Evolutionary conservation across 305 asterid genomes (phyloP).

Genomic region (Fraxinus nigra): DNA sequence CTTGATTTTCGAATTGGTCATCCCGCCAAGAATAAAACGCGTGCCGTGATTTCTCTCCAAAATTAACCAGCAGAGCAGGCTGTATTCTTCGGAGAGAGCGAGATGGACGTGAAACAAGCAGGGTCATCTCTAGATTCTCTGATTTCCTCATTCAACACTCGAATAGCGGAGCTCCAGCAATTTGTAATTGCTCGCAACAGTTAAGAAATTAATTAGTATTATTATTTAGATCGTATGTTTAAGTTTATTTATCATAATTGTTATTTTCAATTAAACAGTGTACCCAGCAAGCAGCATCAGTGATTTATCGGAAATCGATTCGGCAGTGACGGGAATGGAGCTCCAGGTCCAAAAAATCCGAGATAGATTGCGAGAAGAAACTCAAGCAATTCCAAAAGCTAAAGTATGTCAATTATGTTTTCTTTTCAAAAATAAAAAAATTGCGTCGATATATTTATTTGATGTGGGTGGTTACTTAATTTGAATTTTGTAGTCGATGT

Average conservation of each 20-base stretch:
- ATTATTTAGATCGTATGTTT: not conserved
- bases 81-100: not conserved
- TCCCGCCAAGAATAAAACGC: not conserved
- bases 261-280: constrained; percentile 46
- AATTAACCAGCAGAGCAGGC: not conserved
- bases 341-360: constrained; percentile 80
- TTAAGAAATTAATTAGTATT: constrained; percentile 13
- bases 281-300: constrained; percentile 67
- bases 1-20: not conserved
- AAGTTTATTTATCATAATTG: not conserved
- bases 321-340: constrained; percentile 75
- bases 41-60: not conserved
- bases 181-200: constrained; percentile 92
- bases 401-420: constrained; percentile 37
- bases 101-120: constrained; percentile 66
- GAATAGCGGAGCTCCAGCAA: constrained; percentile 74
- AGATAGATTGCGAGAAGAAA: constrained; percentile 69
- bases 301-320: constrained; percentile 73
- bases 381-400: constrained; percentile 86
- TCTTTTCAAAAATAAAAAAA: not conserved
- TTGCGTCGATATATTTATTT: not conserved
- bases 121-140: constrained; percentile 71
- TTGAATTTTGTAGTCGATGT: constrained; percentile 6
- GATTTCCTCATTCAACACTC: constrained; percentile 75
- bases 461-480: not conserved